Base-by-base conservation (phyloP, 164 flowering plant genomes). In the Aristolochia contorta region DNA sequence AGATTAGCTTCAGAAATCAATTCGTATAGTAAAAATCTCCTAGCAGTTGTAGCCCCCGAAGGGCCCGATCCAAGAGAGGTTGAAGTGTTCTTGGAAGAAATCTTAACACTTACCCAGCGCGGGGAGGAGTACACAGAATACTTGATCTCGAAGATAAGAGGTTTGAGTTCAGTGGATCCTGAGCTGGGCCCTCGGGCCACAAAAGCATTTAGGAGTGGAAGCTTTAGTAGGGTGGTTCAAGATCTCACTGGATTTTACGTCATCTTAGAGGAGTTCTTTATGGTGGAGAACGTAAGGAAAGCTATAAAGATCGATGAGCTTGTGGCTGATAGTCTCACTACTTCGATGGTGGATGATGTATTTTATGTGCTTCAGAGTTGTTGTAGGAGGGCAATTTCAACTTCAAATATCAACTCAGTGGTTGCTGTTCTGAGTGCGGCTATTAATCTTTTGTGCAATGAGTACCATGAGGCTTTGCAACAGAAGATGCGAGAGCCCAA, bases 341-440 rank as follows among this genome's bases (percentile, higher is more conserved):
- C 98, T 13, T 92, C 97, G 0, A 87, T 89, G 98, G 98, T 92
- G 59, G 91, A 92, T 58, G 98, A 92, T 70, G 97, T 89, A 68
- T 92, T 92, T 56, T 92, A 87, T 73, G 97, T 92, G 60, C 63
- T 92, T 72, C 91, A 92, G 79, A 92, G 91, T 66, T 89, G 96
- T 65, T 81, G 93, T 69, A 65, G 89, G 57, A 83, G 97, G 74
- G 85, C 98, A 0, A 85, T 85, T 21, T 85, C 89, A n/a, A 92
- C 98, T 69, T 84, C 93, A 13, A 89, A 89, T 72, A 82, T 87
- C 48, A 83, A 87, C 67, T 85, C 98, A 1, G 89, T 89, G 58
- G 75, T 89, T 60, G 88, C 96, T 8, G 79, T 89, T 32, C 68
- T 89, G 24, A 83, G 87, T 59, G 83, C 81, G 59, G 87, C 96